Evolutionary conservation across 495 filamentous ascomycete genomes (phyloP), one percentile per base, ranked within the genome.

Genomic region (Margaritispora aquatica): DNA sequence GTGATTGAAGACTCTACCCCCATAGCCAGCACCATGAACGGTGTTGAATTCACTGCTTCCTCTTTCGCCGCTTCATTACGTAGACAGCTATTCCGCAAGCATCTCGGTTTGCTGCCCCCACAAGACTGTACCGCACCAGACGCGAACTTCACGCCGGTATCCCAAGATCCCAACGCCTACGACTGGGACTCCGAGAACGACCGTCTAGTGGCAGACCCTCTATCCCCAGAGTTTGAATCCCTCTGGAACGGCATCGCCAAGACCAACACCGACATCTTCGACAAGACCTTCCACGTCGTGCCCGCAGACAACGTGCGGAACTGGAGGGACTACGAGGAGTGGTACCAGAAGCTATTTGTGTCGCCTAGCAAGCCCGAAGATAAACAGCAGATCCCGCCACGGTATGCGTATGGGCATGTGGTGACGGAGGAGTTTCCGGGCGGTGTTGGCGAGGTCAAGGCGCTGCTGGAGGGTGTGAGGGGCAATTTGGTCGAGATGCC

Each of bases 401-500:
- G 65, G 15, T 72, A 75, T 26, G 38, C 62, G 68, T 94, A 90
- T 75, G 93, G 93, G 5, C 93, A 96, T 73, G 89, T 96, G 1
- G 90, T 96, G 10, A 77, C 74, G 26, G 86, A 88, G 51, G 85
- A 96, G 65, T 96, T 96, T 80, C 57, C 79, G 65, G 64, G 77
- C 4, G 75, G 92, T 73, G 63, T 60, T 23, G 19, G 22, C 26
- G 88, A 94, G 76, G 79, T 97, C 38, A 97, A 97, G 78, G 90
- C 89, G 31, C 76, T 84, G 71, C 72, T 97, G 57, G 82, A 81
- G 55, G 78, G 80, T 52, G 79, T 96, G 15, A 85, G 85, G 63
- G 93, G 93, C 0, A 90, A 82, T 15, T 67, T 96, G 46, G 91
- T 96, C 22, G 88, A 96, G 77, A 96, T 96, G 93, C 90, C 92